Evolutionary conservation across 371 early-diverging fungal genomes (phyloP).

Genomic region (Dinochytrium kinnereticum): DNA sequence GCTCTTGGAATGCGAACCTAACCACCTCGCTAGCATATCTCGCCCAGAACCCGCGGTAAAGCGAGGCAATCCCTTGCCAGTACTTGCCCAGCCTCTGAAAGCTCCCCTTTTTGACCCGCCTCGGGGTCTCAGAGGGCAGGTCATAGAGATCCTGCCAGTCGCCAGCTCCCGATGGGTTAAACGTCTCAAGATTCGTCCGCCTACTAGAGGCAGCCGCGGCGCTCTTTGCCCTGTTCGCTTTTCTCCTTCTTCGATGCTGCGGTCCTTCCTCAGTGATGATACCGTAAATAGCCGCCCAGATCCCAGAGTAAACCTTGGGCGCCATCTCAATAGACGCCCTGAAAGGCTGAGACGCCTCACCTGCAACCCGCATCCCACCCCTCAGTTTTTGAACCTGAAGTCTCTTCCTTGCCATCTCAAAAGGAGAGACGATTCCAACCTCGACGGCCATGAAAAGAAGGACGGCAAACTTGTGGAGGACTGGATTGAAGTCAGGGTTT

Average conservation of each 20-base stretch:
- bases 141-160: slow-evolving; percentile 41
- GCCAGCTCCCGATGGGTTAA: not conserved
- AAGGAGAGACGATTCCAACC: slow-evolving; percentile 43
- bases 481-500: slow-evolving; percentile 43
- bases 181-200: not conserved
- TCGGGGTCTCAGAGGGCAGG: slow-evolving; percentile 3
- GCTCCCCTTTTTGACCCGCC: slow-evolving; percentile 1
- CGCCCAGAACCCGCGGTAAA: slow-evolving; percentile 57
- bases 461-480: slow-evolving; percentile 37
- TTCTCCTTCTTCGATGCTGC: not conserved
- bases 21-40: slow-evolving; percentile 42
- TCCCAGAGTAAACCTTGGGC: slow-evolving; percentile 34
- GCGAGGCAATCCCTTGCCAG: slow-evolving; percentile 37
- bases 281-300: slow-evolving; percentile 35
- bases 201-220: not conserved
- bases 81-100: slow-evolving; percentile 29
- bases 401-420: slow-evolving; percentile 52
- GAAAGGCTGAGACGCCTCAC: slow-evolving; percentile 19
- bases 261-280: slow-evolving; percentile 48
- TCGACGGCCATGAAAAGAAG: slow-evolving; percentile 45
- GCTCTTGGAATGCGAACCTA: slow-evolving; percentile 40
- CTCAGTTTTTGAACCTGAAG: slow-evolving; percentile 43
- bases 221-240: slow-evolving; percentile 5
- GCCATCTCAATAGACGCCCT: slow-evolving; percentile 14
- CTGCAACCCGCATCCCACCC: slow-evolving; percentile 18